Evolutionary conservation across 768 basidiomycete species (phyloP).

Genomic region (Kwoniella bestiolae): DNA sequence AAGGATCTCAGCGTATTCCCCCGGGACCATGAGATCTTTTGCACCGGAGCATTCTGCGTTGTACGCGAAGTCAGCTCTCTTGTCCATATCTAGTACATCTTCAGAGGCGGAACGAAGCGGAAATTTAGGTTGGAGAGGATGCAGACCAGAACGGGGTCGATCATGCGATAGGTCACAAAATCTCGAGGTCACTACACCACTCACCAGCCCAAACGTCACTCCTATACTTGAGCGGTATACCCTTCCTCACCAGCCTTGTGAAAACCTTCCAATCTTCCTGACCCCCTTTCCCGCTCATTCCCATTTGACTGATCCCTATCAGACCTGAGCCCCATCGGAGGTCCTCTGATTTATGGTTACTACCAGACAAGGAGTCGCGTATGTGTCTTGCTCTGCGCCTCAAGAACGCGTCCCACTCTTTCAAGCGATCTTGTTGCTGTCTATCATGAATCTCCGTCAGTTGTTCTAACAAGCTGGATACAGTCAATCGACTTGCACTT

Average conservation of each 20-base stretch:
- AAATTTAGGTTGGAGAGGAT: too few relatives aligned
- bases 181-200: slow-evolving; percentile 61
- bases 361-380: background rate
- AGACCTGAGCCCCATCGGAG: slow-evolving; percentile 79
- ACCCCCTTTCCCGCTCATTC: slow-evolving; percentile 65
- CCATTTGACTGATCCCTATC: slow-evolving; percentile 89
- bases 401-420: slow-evolving; percentile 89
- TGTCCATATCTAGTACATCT: too few relatives aligned
- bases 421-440: slow-evolving; percentile 65
- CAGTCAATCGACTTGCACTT: slow-evolving; percentile 58
- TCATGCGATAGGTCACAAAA: slow-evolving; percentile 36
- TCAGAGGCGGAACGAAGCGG: too few relatives aligned
- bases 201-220: slow-evolving; percentile 51
- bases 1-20: slow-evolving; percentile 83
- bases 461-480: slow-evolving; percentile 73
- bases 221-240: slow-evolving; percentile 71
- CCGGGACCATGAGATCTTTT: slow-evolving; percentile 88
- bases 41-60: slow-evolving; percentile 94
- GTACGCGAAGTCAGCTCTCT: too few relatives aligned
- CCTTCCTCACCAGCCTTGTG: slow-evolving; percentile 70
- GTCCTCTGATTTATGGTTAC: slow-evolving; percentile 65
- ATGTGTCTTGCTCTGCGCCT: slow-evolving; percentile 62
- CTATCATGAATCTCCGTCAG: slow-evolving; percentile 82
- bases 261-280: slow-evolving; percentile 78
- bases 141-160: too few relatives aligned